Percentiles rank a stretch among this genome's conserved stretches.
Evolutionary conservation across 1,284 basidiomycete genomes (phyloP).

Genomic region (Coniferiporia sulphurascens): DNA sequence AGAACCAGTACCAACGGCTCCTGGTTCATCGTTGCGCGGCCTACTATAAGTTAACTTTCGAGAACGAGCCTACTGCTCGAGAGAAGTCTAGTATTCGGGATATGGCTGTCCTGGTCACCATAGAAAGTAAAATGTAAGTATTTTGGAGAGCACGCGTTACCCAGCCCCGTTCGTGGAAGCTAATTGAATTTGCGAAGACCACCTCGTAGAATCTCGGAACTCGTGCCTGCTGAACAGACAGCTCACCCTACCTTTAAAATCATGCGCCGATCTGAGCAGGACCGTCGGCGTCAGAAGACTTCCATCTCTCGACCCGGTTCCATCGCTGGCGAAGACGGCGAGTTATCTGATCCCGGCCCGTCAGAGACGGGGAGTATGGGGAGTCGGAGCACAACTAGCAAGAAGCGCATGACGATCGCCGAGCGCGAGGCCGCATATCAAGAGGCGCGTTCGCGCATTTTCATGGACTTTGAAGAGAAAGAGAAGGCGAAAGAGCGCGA

Average conservation of each 20-base stretch:
- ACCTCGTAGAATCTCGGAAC: slow-evolving; percentile 58
- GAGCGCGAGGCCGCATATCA: slow-evolving; percentile 81
- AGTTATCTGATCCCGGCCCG: slow-evolving; percentile 69
- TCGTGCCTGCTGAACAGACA: slow-evolving; percentile 70
- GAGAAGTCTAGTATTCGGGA: slow-evolving; percentile 47
- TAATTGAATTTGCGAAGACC: slow-evolving; percentile 31
- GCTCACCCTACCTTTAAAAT: slow-evolving; percentile 76
- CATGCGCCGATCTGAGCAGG: slow-evolving; percentile 59
- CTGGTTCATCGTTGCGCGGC: slow-evolving; percentile 77
- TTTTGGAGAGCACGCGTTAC: slow-evolving; percentile 7
- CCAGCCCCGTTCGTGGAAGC: slow-evolving; percentile 17
- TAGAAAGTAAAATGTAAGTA: slow-evolving; percentile 70
- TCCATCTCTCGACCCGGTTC: slow-evolving; percentile 61
- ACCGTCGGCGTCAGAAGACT: slow-evolving; percentile 44
- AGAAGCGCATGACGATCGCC: slow-evolving; percentile 69
- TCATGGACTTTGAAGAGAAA: slow-evolving; percentile 74
- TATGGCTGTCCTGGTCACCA: slow-evolving; percentile 49
- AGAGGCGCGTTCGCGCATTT: slow-evolving; percentile 76
- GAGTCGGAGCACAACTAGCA: slow-evolving; percentile 57
- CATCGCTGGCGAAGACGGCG: slow-evolving; percentile 64
- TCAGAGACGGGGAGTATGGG: slow-evolving; percentile 74
- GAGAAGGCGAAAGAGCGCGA: slow-evolving; percentile 69
- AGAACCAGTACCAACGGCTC: slow-evolving; percentile 75
- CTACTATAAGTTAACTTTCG: slow-evolving; percentile 67
- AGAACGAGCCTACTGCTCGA: slow-evolving; percentile 61